Evolutionary conservation across 441 rosid species (phyloP).

Genomic region (Flueggea neowawraea): DNA sequence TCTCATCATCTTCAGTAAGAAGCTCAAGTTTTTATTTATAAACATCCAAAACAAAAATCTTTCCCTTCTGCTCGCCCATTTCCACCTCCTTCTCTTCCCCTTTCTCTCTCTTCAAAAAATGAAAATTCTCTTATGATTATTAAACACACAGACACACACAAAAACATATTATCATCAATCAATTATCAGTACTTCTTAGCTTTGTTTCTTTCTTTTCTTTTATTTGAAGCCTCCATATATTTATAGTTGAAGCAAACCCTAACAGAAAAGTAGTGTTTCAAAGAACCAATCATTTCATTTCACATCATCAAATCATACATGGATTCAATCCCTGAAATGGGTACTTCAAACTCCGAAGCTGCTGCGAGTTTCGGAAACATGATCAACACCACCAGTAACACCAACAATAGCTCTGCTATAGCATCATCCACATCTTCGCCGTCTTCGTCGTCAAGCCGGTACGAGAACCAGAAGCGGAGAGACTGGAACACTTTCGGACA

Average conservation of each 20-base stretch:
- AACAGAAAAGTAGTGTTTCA: not conserved
- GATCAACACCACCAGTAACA: constrained; percentile 1
- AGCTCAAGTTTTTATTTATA: no score
- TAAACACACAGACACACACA: no score
- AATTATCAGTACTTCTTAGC: no score
- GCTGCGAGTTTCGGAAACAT: constrained; percentile 9
- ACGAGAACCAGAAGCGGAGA: no score
- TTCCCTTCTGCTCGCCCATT: no score
- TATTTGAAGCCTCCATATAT: no score
- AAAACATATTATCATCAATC: no score
- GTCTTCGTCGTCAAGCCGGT: constrained; percentile 40
- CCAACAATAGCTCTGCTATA: constrained; percentile 1
- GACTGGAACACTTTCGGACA: no score
- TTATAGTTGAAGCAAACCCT: constrained; percentile 14
- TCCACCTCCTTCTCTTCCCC: constrained; percentile 5
- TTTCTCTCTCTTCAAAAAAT: constrained; percentile 2
- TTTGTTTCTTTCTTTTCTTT: no score
- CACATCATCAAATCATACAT: constrained; percentile 9
- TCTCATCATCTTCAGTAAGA: no score
- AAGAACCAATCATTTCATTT: not conserved
- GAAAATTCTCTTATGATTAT: no score
- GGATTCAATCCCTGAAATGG: constrained; percentile 23
- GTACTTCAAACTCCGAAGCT: constrained; percentile 23
- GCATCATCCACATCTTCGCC: constrained; percentile 20
- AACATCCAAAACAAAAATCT: no score